Base-by-base conservation (phyloP, 2,329 filamentous ascomycete species). In the Microascus cirrosus region DNA sequence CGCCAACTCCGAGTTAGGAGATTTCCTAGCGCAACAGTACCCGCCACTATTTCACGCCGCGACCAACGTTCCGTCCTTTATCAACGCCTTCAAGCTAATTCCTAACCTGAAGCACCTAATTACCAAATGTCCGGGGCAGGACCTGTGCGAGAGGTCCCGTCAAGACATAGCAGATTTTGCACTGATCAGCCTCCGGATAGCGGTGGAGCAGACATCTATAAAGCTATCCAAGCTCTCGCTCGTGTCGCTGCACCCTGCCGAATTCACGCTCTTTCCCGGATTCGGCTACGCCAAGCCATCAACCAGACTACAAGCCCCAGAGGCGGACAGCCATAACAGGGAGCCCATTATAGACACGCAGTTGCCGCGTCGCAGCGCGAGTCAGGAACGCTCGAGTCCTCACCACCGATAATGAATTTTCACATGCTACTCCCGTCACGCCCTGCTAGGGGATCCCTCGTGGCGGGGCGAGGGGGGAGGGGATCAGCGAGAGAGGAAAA, bases 41-140 rank as follows among this genome's bases (percentile, higher is more conserved):
- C 89, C 90, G 56, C 89, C 91, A 5, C 74, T 95, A 11, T 95
- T 95, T 72, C 91, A 96, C 67, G 89, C 90, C 7, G 89, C 91
- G 8, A 93, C 89, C 60, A 94, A 96, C 67, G 86, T 95, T 7
- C 82, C 88, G 5, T 88, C 89, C 48, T 95, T 96, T 73, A 85
- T 93, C 64, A 79, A 84, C 62, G 88, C 88, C 54, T 77, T 95
- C 67, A 80, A 79, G 39, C 75, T 84, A 61, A 70, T 95, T 65
- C 74, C 82, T 59, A 87, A 86, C 64, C 75, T 96, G 65, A 77
- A 82, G 53, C 88, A 93, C 68, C 76, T 96, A 60, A 86, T 82
- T 54, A 80, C 95, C 67, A 84, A 83, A 60, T 94, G 89, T 63
- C 88, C 89, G 5, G 86, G 84, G 42, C 87, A 91, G 69, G 77